These are phyloP conservation scores for Nemania sp. DNA, from an alignment of 2,329 filamentous ascomycete genomes.

Conservation along the genomic window DNA sequence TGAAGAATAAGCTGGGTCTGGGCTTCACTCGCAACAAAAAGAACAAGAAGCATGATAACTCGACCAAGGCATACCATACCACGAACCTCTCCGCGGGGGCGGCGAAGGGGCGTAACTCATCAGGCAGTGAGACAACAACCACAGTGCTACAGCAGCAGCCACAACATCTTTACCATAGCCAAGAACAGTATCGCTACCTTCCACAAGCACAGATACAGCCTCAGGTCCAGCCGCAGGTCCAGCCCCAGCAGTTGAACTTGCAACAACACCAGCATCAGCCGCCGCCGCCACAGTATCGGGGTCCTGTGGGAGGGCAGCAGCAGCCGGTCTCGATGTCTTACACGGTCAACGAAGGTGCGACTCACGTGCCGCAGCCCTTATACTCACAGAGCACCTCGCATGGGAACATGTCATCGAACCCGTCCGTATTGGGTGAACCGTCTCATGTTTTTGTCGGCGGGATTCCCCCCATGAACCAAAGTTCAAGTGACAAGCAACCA, in stretches of 20 bases:
- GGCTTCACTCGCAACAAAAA: conserved; percentile 32
- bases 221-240: conserved; percentile 6
- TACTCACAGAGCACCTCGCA: conserved; percentile 8
- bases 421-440: conserved; percentile 13
- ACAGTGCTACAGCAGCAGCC: conserved; percentile 6
- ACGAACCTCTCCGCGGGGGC: conserved; percentile 6
- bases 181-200: conserved; percentile 21
- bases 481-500: conserved; percentile 8
- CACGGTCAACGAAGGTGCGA: conserved; percentile 19
- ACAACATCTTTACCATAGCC: conserved; percentile 22
- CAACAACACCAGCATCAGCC: conserved; percentile 13
- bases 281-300: conserved; percentile 5
- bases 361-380: conserved; percentile 13
- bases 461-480: conserved; percentile 5
- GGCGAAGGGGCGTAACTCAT: conserved; percentile 17
- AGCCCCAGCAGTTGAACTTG: not conserved
- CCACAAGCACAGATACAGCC: conserved; percentile 10
- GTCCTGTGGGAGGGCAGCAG: conserved; percentile 7
- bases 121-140: conserved; percentile 17
- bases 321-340: conserved; percentile 21
- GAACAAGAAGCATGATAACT: conserved; percentile 27
- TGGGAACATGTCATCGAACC: conserved; percentile 21
- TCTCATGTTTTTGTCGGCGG: conserved; percentile 6
- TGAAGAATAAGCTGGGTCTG: conserved; percentile 24
- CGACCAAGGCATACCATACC: conserved; percentile 18